These are phyloP conservation scores for Thermomucor indicae-seudaticae DNA, from an alignment of 371 early-diverging fungal genomes.

Conservation along the genomic window DNA sequence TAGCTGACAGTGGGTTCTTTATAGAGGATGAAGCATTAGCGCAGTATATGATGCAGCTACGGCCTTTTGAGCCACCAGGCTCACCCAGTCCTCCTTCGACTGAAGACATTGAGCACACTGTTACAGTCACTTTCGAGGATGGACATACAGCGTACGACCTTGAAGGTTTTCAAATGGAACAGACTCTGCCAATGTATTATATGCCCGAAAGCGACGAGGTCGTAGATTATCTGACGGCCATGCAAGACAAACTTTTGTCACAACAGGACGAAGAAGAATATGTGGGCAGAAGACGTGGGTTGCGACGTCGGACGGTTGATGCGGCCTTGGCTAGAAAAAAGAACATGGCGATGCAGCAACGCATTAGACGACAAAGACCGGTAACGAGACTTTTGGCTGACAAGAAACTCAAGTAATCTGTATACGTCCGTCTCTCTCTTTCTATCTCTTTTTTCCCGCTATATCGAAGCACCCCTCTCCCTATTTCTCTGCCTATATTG, in stretches of 20 bases:
- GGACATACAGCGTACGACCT: constrained; percentile 1
- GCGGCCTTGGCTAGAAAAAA: background rate
- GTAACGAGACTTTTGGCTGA: background rate
- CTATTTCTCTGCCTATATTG: too few species aligned
- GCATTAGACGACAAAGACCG: background rate
- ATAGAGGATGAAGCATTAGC: constrained; percentile 28
- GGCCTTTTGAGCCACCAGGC: constrained; percentile 35
- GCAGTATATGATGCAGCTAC: constrained; percentile 25
- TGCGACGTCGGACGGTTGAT: background rate
- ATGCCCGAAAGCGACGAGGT: constrained; percentile 43
- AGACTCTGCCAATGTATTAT: constrained; percentile 27
- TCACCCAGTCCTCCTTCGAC: background rate
- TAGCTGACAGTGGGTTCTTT: background rate
- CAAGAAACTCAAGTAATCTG: too few species aligned
- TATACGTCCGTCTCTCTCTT: too few species aligned
- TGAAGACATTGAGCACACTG: background rate
- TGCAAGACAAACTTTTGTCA: constrained; percentile 27
- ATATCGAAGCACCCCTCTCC: too few species aligned
- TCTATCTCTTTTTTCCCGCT: too few species aligned
- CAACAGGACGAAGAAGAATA: background rate
- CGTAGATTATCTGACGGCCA: constrained; percentile 29
- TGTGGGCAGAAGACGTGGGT: background rate
- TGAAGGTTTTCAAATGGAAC: constrained; percentile 8
- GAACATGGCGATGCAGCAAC: background rate
- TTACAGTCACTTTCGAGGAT: constrained; percentile 2